phyloP scores from a whole-genome alignment of 352 stramenopile genomes.

The Globisporangium perplexum region DNA sequence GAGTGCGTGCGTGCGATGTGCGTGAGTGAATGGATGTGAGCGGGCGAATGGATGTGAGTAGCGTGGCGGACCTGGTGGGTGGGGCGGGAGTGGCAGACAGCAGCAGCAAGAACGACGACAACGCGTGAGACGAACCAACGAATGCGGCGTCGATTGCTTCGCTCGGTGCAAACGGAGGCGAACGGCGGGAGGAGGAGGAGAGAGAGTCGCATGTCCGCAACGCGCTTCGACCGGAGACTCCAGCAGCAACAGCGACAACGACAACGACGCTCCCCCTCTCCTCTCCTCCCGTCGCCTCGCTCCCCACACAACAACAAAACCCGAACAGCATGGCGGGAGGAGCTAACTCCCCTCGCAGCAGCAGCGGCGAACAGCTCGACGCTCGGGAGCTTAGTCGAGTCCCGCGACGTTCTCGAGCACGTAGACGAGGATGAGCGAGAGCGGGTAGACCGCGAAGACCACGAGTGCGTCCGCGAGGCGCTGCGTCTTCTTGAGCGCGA shows the following conservation, averaged over 20 bases:
- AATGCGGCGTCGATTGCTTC: not conserved
- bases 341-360: not conserved
- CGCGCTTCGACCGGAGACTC: not conserved
- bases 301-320: conserved; percentile 1
- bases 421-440: conserved; percentile 91
- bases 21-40: not conserved
- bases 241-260: too few species aligned
- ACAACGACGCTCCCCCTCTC: not conserved
- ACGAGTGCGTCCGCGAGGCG: conserved; percentile 77
- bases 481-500: conserved; percentile 86
- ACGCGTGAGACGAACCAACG: not conserved
- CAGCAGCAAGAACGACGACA: not conserved
- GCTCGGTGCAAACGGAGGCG: not conserved
- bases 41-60: too few species aligned
- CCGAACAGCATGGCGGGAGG: not conserved
- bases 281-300: not conserved
- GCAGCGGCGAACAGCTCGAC: not conserved
- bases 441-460: conserved; percentile 90
- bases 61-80: too few species aligned
- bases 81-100: too few species aligned
- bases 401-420: conserved; percentile 90
- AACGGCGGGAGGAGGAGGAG: too few species aligned
- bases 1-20: not conserved
- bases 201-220: too few species aligned
- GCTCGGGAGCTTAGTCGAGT: conserved; percentile 68